Conservation (phyloP, 768 basidiomycete genomes). For the Leccinum olivaceopallidum region DNA sequence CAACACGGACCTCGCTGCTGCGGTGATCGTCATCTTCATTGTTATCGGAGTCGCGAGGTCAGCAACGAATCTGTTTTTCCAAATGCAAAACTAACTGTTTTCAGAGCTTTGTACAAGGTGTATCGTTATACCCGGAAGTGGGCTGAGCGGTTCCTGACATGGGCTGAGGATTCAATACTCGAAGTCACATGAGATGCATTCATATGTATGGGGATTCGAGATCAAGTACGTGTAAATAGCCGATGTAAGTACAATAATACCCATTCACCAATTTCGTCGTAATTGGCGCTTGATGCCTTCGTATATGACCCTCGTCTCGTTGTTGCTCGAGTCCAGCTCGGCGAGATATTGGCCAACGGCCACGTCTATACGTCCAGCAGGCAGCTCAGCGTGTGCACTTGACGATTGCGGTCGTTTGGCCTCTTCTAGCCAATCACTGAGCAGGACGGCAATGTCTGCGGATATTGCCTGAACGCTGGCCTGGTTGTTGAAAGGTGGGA, state of each 20-base stretch:
- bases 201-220: conserved; percentile 11
- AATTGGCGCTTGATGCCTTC: conserved; percentile 73
- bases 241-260: conserved; percentile 7
- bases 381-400: conserved; percentile 64
- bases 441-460: conserved; percentile 77
- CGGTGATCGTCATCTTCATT: conserved; percentile 62
- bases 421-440: conserved; percentile 79
- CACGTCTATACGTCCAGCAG: conserved; percentile 72
- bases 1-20: conserved; percentile 62
- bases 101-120: conserved; percentile 69
- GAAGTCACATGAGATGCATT: conserved; percentile 55
- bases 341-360: conserved; percentile 73
- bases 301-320: conserved; percentile 63
- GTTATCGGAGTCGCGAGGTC: conserved; percentile 65
- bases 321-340: conserved; percentile 62
- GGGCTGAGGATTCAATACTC: conserved; percentile 79
- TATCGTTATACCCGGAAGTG: conserved; percentile 62
- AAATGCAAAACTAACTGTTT: conserved; percentile 8
- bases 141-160: conserved; percentile 59
- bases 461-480: conserved; percentile 78
- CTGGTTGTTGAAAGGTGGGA: conserved; percentile 83
- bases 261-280: conserved; percentile 65
- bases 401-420: conserved; percentile 73
- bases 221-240: conserved; percentile 20
- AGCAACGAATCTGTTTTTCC: conserved; percentile 15